These are phyloP conservation scores for Begonia fuchsioides DNA, from an alignment of 306 rosid species.

Conservation along the genomic window DNA sequence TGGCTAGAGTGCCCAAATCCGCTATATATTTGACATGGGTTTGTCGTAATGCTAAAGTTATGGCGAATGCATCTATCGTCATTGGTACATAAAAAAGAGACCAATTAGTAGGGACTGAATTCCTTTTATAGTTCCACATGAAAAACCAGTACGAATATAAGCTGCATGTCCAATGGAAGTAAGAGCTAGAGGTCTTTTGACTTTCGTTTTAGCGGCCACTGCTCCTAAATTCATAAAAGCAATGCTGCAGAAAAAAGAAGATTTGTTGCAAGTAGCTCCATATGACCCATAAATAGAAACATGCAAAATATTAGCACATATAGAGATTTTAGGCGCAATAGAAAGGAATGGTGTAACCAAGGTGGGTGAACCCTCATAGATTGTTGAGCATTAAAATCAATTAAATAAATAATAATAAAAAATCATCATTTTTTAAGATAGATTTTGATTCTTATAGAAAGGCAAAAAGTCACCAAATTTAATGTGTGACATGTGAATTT, in stretches of 20 bases:
- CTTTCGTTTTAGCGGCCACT: not conserved
- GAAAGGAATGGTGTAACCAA: slow-evolving; percentile 1
- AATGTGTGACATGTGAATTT: no score
- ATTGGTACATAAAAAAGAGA: not conserved
- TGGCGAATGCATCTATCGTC: not conserved
- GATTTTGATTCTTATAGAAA: no score
- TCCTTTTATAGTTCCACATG: not conserved
- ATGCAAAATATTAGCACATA: not conserved
- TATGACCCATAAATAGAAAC: slow-evolving; percentile 4
- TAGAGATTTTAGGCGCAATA: slow-evolving; percentile 4
- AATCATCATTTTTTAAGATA: no score
- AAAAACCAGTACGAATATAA: not conserved
- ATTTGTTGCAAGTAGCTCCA: slow-evolving; percentile 4
- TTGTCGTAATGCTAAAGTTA: no score
- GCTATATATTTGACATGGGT: no score
- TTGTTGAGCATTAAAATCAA: no score
- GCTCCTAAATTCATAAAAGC: not conserved
- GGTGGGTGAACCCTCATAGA: slow-evolving; percentile 4
- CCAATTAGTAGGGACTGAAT: not conserved
- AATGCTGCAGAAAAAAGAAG: not conserved
- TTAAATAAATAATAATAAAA: no score
- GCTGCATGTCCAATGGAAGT: not conserved
- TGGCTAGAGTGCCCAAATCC: no score
- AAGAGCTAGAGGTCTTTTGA: not conserved
- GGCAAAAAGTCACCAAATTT: no score